These are phyloP conservation scores for Solanum hybrid DNA, from an alignment of 305 asterid species.

Conservation along the genomic window DNA sequence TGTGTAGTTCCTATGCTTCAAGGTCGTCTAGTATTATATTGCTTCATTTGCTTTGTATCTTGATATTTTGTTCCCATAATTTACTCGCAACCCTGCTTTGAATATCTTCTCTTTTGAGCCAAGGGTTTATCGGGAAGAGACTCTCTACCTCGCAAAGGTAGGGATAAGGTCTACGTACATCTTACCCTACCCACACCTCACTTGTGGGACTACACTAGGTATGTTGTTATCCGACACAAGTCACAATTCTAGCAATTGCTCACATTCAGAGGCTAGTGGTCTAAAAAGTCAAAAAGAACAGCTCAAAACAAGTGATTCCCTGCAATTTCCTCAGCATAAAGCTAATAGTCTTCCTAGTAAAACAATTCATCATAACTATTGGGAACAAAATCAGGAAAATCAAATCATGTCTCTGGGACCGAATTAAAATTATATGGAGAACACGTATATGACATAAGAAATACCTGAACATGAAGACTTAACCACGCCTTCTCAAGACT, in stretches of 20 bases:
- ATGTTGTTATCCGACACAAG: background rate
- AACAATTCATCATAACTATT: background rate
- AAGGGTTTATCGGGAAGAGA: background rate
- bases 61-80: background rate
- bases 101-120: background rate
- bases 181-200: background rate
- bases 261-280: background rate
- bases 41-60: background rate
- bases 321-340: background rate
- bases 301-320: background rate
- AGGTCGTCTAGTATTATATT: background rate
- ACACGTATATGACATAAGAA: background rate
- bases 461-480: conserved; percentile 87
- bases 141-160: background rate
- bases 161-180: background rate
- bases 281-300: background rate
- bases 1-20: background rate
- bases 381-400: background rate
- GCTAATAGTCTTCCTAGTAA: background rate
- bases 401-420: background rate
- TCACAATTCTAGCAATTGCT: background rate
- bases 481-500: conserved; percentile 85
- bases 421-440: background rate
- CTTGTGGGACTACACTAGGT: background rate
- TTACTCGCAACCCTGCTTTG: background rate